Base-by-base conservation (phyloP, 2,329 filamentous ascomycete genomes). In the Polychaeton citri region DNA sequence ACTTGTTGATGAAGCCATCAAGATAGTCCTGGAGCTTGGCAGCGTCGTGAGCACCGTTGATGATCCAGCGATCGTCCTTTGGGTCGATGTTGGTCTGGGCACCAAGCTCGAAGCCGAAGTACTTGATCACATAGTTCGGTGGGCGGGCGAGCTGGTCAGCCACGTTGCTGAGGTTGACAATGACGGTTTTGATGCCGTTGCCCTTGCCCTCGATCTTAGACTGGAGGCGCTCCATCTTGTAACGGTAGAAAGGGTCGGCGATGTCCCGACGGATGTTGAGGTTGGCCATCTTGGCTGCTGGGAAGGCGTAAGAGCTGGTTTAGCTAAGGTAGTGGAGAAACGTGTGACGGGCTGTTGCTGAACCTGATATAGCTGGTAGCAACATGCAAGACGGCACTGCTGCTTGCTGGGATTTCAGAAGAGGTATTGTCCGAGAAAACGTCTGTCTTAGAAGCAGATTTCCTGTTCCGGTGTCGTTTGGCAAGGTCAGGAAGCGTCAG, bases 191-290 rank as follows among this genome's bases (percentile, higher is more conserved):
- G 77, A 98, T 98, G 59, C 90, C 90, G 69, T 98, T 98, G 51
- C 90, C 90, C 68, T 98, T 98, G 67, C 90, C 90, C 69, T 98
- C 90, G 54, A 98, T 92, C 74, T 98, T 98, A 63, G 90, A 94
- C 72, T 93, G 85, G 60, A 98, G 71, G 54, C 79, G 81, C 71
- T 96, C 90, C 90, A 98, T 98, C 78, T 98, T 98, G 79, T 98
- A 98, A 64, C 90, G 90, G 71, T 98, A 98, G 78, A 95, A 98
- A 68, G 81, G 81, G 69, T 98, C 90, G 72, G 80, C 81, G 70
- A 94, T 81, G 81, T 96, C 88, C 66, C 84, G 85, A 66, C 87
- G 87, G 67, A 96, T 87, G 69, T 98, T 98, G 76, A 98, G 73
- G 69, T 84, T 87, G 74, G 84, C 80, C 90, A 96, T 96, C 66